Conservation (phyloP, 1,284 basidiomycete genomes). For the Tausonia pullulans region DNA sequence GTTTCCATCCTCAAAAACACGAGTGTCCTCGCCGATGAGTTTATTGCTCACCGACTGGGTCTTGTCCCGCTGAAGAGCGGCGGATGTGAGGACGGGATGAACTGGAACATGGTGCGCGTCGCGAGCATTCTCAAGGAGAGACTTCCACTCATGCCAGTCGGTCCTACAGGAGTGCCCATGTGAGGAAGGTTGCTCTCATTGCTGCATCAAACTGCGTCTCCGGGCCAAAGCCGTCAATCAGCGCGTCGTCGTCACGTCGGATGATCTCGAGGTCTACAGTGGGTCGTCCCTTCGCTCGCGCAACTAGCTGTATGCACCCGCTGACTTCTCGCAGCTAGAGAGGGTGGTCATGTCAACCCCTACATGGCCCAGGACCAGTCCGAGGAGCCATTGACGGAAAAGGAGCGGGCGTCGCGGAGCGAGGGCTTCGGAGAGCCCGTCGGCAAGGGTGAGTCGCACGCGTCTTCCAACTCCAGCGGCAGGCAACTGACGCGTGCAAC, state of each 20-base stretch:
- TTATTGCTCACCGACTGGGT: constrained; percentile 89
- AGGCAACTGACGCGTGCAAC: not conserved
- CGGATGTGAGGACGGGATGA: constrained; percentile 71
- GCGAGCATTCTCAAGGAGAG: not conserved
- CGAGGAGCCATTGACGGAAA: constrained; percentile 26
- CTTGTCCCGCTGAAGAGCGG: constrained; percentile 82
- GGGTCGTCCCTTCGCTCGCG: constrained; percentile 1
- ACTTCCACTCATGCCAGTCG: not conserved
- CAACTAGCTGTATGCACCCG: too few species aligned
- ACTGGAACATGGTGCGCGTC: constrained; percentile 34
- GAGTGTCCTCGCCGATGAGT: constrained; percentile 91
- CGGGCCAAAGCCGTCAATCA: constrained; percentile 27
- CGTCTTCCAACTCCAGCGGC: not conserved
- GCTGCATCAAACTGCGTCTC: constrained; percentile 32
- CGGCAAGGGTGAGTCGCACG: constrained; percentile 53
- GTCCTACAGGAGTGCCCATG: constrained; percentile 32
- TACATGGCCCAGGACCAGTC: not conserved
- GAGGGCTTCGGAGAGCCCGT: constrained; percentile 61
- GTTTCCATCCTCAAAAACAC: constrained; percentile 90
- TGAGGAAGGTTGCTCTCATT: constrained; percentile 37
- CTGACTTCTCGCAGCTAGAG: not conserved
- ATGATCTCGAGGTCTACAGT: constrained; percentile 29
- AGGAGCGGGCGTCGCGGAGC: constrained; percentile 21
- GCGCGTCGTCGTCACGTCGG: constrained; percentile 31
- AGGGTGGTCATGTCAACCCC: constrained; percentile 1